Evolutionary conservation across 192 early-diverging fungal genomes (phyloP).

Genomic region (Coemansia sp.): DNA sequence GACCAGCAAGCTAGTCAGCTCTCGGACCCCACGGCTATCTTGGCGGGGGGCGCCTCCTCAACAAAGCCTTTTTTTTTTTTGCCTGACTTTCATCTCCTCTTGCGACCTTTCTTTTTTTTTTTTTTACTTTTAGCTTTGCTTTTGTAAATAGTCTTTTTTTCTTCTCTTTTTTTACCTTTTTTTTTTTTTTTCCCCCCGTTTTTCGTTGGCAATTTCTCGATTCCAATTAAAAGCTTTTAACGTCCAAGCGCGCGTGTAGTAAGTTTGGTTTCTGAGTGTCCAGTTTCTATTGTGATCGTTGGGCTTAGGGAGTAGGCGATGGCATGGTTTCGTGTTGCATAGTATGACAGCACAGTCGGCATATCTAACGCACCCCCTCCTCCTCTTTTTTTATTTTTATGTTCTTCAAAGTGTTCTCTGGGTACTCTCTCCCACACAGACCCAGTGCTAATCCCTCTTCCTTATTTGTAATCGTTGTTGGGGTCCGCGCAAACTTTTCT

Average conservation of each 20-base stretch:
- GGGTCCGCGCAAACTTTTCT: neutral
- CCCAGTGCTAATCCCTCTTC: neutral
- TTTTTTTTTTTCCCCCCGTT: neutral
- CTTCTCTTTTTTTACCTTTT: neutral
- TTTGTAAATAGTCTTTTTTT: neutral
- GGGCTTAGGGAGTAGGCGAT: neutral
- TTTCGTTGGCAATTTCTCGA: neutral
- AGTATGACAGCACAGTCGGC: neutral
- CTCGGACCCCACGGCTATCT: neutral
- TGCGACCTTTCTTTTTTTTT: neutral
- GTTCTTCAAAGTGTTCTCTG: neutral
- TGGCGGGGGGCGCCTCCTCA: neutral
- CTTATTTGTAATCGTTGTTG: neutral
- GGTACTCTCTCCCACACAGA: no score
- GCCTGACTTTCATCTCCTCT: neutral
- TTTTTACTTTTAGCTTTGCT: neutral
- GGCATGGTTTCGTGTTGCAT: neutral
- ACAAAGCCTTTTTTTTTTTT: neutral
- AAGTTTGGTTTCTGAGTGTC: slow-evolving; percentile 1
- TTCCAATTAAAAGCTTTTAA: neutral
- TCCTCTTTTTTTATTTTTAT: neutral
- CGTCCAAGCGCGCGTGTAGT: neutral
- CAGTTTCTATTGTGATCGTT: neutral
- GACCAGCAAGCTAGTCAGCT: neutral
- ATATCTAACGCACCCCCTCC: neutral